Conservation (phyloP, 345 rosid genomes). For the Citrus trifoliata region DNA sequence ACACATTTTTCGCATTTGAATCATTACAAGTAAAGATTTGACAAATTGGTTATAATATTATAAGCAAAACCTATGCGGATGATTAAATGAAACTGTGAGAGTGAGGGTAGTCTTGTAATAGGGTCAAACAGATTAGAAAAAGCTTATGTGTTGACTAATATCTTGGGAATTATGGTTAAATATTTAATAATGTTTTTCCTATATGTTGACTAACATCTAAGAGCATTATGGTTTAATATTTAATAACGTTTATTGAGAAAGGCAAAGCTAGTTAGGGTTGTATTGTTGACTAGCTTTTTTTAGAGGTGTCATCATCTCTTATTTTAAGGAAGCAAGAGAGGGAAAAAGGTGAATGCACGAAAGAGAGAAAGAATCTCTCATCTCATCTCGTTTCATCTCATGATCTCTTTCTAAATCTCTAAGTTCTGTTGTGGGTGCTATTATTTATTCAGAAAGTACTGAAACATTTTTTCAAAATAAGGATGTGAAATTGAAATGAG, state of each 20-base stretch:
- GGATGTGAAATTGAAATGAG: background rate
- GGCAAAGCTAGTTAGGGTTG: background rate
- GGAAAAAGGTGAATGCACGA: background rate
- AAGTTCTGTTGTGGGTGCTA: too few relatives aligned
- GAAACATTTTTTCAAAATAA: background rate
- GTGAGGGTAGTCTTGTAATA: background rate
- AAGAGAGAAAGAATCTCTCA: conserved; percentile 8
- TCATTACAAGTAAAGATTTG: too few relatives aligned
- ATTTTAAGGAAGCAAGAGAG: background rate
- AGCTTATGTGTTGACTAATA: background rate
- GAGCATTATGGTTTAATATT: background rate
- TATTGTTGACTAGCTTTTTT: background rate
- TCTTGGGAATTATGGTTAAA: too few relatives aligned
- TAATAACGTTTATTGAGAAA: background rate
- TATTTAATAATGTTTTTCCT: background rate
- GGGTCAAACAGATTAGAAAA: background rate
- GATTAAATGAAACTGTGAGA: background rate
- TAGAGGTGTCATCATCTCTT: background rate
- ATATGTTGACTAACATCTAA: background rate
- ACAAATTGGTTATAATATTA: too few relatives aligned
- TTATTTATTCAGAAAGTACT: background rate
- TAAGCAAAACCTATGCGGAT: background rate
- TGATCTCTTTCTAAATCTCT: background rate
- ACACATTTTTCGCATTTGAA: too few relatives aligned
- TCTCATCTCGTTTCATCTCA: background rate